Base-by-base conservation (phyloP, 2,329 filamentous ascomycete genomes). In the Xylaria hypoxylon region DNA sequence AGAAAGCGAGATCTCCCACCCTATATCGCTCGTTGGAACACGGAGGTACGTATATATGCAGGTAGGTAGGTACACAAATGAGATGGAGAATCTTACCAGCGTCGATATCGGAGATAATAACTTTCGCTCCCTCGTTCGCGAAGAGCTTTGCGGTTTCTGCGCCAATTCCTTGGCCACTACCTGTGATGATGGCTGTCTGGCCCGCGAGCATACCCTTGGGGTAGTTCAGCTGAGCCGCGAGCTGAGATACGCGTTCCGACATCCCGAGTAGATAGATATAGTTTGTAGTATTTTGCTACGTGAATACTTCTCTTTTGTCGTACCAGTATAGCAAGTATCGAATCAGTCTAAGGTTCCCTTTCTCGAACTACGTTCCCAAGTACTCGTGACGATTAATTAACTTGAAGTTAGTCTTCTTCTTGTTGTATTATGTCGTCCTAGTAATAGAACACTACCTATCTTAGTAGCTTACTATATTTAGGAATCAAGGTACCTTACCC, bases 101-200 rank as follows among this genome's bases (percentile, higher is more conserved):
- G 79, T 97, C 94, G 67, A 97, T 93, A 80, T 97, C 94, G 26
- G 92, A 90, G 51, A 97, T 84, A 11, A 97, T 83, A 0, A 97
- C 93, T 77, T 90, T 93, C 17, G 93, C 93, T 26, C 94, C 94
- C 79, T 97, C 93, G 67, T 94, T 95, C 13, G 92, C 93, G 75
- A 97, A 96, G 2, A 96, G 81, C 10, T 89, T 85, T 7, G 93
- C 93, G 35, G 90, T 86, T 80, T 97, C 94, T 31, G 93, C 94
- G 26, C 93, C 94, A 77, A 97, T 97, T 66, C 94, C 94, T 78
- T 96, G 93, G 8, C 92, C 93, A 19, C 90, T 89, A 50, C 93
- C 93, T 2, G 94, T 97, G 77, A 97, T 91, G 78, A 97, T 96
- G 75, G 93, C 93, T 17, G 91, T 88, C 78, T 97, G 93, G 59